These are phyloP conservation scores for Salicornia ramosissima DNA, from an alignment of 148 eudicot species.

Conservation along the genomic window DNA sequence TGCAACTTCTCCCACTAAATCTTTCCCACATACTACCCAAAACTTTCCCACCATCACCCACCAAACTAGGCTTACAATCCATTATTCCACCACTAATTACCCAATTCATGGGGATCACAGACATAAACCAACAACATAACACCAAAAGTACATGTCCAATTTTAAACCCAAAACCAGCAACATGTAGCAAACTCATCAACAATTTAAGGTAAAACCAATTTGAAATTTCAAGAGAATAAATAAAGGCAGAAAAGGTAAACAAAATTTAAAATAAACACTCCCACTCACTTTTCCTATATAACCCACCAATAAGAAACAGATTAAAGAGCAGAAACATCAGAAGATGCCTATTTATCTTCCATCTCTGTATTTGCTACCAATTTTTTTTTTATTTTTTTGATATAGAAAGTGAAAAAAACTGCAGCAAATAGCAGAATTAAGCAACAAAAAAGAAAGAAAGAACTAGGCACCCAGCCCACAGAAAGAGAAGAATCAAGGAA, in stretches of 20 bases:
- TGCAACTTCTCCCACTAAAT: conserved; percentile 36
- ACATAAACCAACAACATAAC: conserved; percentile 66
- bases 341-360: conserved; percentile 29
- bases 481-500: conserved; percentile 35
- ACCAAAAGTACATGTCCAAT: conserved; percentile 55
- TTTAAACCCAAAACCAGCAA: conserved; percentile 68
- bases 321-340: conserved; percentile 10
- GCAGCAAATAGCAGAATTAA: conserved; percentile 9
- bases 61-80: conserved; percentile 45
- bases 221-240: too few relatives aligned
- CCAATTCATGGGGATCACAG: conserved; percentile 71
- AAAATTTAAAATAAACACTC: not conserved
- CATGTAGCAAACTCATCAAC: conserved; percentile 73
- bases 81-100: conserved; percentile 50
- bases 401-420: not conserved
- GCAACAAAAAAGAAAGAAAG: conserved; percentile 11
- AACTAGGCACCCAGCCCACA: conserved; percentile 26
- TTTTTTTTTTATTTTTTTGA: not conserved
- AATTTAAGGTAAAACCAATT: conserved; percentile 16
- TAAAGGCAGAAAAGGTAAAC: too few relatives aligned
- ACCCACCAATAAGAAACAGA: conserved; percentile 26
- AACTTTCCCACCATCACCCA: conserved; percentile 40
- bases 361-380: not conserved
- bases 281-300: conserved; percentile 13
- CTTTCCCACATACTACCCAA: conserved; percentile 52